These are phyloP conservation scores for Salix caprea DNA, from an alignment of 345 rosid species.

Conservation along the genomic window DNA sequence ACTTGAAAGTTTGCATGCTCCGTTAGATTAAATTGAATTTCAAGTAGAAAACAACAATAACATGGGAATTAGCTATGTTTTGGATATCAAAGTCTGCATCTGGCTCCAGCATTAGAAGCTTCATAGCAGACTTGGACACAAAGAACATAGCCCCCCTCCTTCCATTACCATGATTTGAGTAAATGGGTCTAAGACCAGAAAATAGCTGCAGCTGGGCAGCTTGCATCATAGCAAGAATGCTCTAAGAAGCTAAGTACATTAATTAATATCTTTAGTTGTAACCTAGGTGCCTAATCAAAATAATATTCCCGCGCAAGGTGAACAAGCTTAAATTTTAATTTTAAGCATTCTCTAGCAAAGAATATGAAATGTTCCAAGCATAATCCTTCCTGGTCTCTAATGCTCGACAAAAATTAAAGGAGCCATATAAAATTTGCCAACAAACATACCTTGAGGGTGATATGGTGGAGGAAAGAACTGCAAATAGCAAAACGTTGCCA, in stretches of 20 bases:
- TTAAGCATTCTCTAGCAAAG: not conserved
- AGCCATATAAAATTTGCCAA: not conserved
- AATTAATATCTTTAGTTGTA: not conserved
- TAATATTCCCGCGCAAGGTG: not conserved
- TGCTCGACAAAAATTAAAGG: not conserved
- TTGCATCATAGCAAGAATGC: too few species aligned
- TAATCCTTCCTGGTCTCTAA: not conserved
- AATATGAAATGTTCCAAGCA: not conserved
- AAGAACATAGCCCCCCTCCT: too few species aligned
- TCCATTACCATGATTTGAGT: too few species aligned
- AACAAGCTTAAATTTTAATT: not conserved
- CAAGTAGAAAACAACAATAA: not conserved
- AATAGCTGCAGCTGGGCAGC: not conserved
- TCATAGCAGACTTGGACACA: not conserved
- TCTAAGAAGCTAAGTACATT: not conserved
- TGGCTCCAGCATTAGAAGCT: not conserved
- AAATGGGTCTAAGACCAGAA: too few species aligned
- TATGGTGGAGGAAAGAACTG: slow-evolving; percentile 75
- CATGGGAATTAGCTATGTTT: not conserved
- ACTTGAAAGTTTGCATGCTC: not conserved
- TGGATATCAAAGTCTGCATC: not conserved
- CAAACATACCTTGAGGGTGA: slow-evolving; percentile 43
- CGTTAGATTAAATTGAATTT: not conserved
- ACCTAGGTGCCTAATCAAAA: not conserved
- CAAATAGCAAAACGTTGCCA: slow-evolving; percentile 63